Conservation (phyloP, 306 rosid species). For the Pyrus communis region DNA sequence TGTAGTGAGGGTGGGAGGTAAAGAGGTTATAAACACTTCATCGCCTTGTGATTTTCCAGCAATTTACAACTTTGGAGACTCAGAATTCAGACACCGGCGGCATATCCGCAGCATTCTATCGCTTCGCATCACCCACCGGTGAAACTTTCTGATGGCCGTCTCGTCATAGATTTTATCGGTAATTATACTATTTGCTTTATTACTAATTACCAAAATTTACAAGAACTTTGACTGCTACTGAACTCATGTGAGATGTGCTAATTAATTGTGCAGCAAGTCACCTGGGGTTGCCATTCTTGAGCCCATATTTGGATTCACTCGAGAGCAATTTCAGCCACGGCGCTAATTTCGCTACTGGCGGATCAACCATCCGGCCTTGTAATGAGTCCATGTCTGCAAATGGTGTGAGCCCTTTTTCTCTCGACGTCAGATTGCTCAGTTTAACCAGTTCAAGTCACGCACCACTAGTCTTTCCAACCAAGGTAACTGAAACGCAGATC, state of each 20-base stretch:
- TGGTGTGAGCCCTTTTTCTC: conserved; percentile 56
- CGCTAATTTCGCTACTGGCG: conserved; percentile 80
- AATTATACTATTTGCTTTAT: not conserved
- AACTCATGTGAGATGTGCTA: no score
- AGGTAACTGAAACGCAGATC: conserved; percentile 21
- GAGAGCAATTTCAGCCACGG: conserved; percentile 62
- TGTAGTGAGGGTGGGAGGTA: conserved; percentile 23
- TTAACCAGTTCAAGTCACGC: conserved; percentile 50
- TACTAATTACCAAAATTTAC: no score
- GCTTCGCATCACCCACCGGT: conserved; percentile 37
- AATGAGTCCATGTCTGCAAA: conserved; percentile 41
- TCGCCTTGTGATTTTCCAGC: conserved; percentile 42
- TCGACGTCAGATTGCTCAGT: conserved; percentile 62
- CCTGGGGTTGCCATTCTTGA: conserved; percentile 44
- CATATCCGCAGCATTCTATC: conserved; percentile 51
- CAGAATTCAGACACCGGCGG: conserved; percentile 67
- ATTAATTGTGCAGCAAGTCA: conserved; percentile 36
- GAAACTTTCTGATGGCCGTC: conserved; percentile 69
- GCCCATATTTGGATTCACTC: conserved; percentile 59
- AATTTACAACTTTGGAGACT: conserved; percentile 69
- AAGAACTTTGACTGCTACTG: no score
- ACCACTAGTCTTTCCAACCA: conserved; percentile 31
- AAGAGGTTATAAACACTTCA: not conserved
- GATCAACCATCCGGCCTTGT: conserved; percentile 50
- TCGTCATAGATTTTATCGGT: conserved; percentile 61